Evolutionary conservation across 306 rosid species (phyloP).

Genomic region (Casuarina glauca): DNA sequence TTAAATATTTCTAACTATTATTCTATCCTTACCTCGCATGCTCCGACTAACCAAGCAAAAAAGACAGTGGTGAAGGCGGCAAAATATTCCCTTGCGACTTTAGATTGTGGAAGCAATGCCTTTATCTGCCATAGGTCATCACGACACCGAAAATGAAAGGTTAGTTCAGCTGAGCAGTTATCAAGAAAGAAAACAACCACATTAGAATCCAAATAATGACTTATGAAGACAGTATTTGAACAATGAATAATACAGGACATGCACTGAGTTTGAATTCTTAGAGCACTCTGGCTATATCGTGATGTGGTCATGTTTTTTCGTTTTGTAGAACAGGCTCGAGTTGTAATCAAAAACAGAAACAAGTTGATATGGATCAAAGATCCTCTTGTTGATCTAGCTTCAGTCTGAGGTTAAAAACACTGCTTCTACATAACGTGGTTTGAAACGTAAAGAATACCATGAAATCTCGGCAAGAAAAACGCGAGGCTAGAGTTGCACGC

Average conservation of each 20-base stretch:
- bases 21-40: constrained; percentile 61
- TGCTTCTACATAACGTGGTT: too few relatives aligned
- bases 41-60: constrained; percentile 90
- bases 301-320: too few relatives aligned
- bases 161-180: background rate
- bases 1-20: background rate
- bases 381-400: too few relatives aligned
- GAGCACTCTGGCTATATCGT: too few relatives aligned
- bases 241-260: background rate
- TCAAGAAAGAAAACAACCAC: background rate
- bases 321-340: too few relatives aligned
- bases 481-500: too few relatives aligned
- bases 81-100: constrained; percentile 69
- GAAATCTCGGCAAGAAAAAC: too few relatives aligned
- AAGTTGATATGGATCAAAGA: too few relatives aligned
- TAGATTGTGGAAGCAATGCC: constrained; percentile 58
- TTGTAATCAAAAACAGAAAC: background rate
- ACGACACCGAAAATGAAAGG: constrained; percentile 5
- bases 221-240: background rate
- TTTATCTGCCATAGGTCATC: constrained; percentile 54
- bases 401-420: too few relatives aligned
- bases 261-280: background rate
- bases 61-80: constrained; percentile 72
- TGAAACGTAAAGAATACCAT: too few relatives aligned
- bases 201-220: background rate